Evolutionary conservation across 1,139 yeast species (phyloP), one percentile per base, ranked within the genome.

Genomic region (Taphrina communis): DNA sequence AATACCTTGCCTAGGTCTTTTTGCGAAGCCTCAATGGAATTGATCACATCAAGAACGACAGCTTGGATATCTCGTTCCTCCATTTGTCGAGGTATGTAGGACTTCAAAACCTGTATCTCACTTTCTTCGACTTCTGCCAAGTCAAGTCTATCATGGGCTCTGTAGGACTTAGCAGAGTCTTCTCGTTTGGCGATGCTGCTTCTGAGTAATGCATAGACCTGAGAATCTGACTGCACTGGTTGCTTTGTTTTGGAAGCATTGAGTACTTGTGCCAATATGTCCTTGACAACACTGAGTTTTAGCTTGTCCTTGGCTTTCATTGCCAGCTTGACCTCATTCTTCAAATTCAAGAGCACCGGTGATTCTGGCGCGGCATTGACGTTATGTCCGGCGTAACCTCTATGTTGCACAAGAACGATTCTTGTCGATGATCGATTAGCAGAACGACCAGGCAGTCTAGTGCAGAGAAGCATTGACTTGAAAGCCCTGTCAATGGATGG

Each of bases 101-200:
- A 41, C 36, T 59, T 44, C 44, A 68, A 44, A 6, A 62, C 55
- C 46, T 42, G 35, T 17, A 59, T 36, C 35, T 68, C 68, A 12
- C 36, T 25, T 39, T 68, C 67, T 68, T 68, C 70, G 14, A 48
- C 50, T 39, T 68, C 70, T 8, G 70, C 66, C 14, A 68, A 55
- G 46, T 68, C 70, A 25, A 41, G 38, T 31, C 70, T 60, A 14
- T 57, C 67, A 51, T 63, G 68, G 12, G 48, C 39, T n/a, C 66
- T 59, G 50, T 42, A 68, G 21, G 58, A 55, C 25, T 58, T 55
- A n/a, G 67, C 67, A 17, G 70, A 53, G 17, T 68, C 68, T 19
- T 48, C 53, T 25, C 67, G 55, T 56, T 68, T 68, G 14, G 62
- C 59, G 2, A 65, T 57, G 42, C 65, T 57, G 46, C 65, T 62